These are phyloP conservation scores for Solanum piurae DNA, from an alignment of 257 asterid genomes.

Conservation along the genomic window DNA sequence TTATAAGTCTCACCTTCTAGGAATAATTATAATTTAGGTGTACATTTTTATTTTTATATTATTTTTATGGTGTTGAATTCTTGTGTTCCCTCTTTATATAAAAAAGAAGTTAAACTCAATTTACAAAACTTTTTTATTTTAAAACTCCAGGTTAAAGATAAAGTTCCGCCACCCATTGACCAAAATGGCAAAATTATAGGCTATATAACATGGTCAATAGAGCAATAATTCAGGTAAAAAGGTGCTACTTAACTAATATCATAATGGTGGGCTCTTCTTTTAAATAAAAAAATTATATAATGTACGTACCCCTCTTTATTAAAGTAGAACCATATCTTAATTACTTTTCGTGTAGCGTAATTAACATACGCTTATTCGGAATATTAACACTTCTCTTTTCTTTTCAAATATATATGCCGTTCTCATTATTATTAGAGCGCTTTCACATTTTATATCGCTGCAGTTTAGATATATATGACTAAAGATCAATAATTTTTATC, in stretches of 20 bases:
- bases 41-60: too few relatives aligned
- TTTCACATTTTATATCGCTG: neutral
- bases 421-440: neutral
- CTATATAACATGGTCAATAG: neutral
- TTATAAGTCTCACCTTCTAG: too few relatives aligned
- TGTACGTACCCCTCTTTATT: neutral
- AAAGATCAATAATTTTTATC: neutral
- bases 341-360: neutral
- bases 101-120: neutral
- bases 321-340: neutral
- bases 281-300: neutral
- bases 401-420: neutral
- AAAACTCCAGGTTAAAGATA: neutral
- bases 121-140: neutral
- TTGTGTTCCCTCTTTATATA: neutral
- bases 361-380: neutral
- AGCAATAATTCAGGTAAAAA: neutral
- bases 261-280: neutral
- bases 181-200: neutral
- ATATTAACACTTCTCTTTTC: neutral
- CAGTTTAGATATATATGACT: neutral
- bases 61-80: neutral
- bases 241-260: neutral
- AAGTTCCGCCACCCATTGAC: neutral
- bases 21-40: neutral